Conservation (phyloP, 2,329 filamentous ascomycete genomes). For the Epichloe baconii region DNA sequence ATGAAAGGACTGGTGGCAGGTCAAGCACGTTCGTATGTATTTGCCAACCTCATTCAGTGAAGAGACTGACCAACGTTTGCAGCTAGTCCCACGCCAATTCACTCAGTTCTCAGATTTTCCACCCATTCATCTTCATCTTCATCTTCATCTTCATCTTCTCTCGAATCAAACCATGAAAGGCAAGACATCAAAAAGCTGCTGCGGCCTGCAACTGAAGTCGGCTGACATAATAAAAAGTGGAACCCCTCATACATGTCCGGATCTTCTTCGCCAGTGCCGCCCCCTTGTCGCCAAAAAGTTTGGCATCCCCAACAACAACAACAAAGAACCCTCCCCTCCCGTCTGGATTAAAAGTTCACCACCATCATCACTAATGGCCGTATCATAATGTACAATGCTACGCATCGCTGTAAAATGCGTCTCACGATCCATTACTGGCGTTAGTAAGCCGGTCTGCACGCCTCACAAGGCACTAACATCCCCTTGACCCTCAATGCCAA, state of each 20-base stretch:
- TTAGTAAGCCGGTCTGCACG: constrained; percentile 3
- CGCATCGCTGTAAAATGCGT: constrained; percentile 16
- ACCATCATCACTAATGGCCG: background rate
- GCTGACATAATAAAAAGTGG: constrained; percentile 5
- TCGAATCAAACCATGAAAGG: too few species aligned
- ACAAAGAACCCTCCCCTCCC: constrained; percentile 1
- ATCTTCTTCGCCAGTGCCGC: background rate
- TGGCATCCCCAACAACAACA: constrained; percentile 1
- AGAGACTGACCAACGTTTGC: too few species aligned
- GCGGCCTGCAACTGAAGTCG: too few species aligned
- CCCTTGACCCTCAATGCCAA: constrained; percentile 12
- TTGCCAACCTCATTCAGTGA: too few species aligned
- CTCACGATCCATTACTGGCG: constrained; percentile 9
- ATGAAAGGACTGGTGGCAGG: too few species aligned
- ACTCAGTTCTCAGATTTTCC: too few species aligned
- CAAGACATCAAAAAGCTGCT: too few species aligned
- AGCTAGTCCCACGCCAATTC: too few species aligned
- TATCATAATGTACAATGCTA: constrained; percentile 26
- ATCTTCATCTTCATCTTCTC: too few species aligned
- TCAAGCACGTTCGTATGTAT: too few species aligned
- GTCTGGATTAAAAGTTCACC: background rate
- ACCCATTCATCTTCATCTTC: too few species aligned
- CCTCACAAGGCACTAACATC: constrained; percentile 14
- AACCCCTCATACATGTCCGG: background rate
- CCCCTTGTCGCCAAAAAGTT: background rate